A percentile compares a stretch with the other conserved stretches of the same genome.
Conservation (phyloP, 2,329 filamentous ascomycete genomes). For the Penicillium capsulatum region DNA sequence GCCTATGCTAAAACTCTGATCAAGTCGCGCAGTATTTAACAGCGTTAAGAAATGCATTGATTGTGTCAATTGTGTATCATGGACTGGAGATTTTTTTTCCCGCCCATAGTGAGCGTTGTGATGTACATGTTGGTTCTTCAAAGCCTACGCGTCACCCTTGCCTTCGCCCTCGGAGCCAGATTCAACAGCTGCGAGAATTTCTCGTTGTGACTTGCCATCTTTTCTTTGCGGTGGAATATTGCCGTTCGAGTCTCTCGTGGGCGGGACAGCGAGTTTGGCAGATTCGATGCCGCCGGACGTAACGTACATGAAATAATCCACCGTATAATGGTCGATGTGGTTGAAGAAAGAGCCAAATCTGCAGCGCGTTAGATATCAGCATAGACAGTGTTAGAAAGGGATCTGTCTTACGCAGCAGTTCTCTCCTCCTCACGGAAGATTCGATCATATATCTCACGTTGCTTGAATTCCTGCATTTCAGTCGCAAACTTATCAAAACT, state of each 20-base stretch:
- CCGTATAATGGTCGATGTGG: conserved; percentile 70
- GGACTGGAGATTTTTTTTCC: too few species aligned
- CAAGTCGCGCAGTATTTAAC: too few species aligned
- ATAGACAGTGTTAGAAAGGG: not conserved
- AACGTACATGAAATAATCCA: conserved; percentile 69
- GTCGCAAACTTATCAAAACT: conserved; percentile 74
- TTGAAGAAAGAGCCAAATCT: conserved; percentile 76
- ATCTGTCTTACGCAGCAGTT: conserved; percentile 77
- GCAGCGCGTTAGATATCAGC: not conserved
- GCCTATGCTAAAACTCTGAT: too few species aligned
- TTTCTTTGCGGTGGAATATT: conserved; percentile 8
- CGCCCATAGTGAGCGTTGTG: too few species aligned
- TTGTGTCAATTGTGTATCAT: too few species aligned
- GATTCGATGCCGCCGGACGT: conserved; percentile 65
- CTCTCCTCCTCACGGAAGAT: conserved; percentile 89
- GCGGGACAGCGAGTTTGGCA: conserved; percentile 42
- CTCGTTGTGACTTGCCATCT: conserved; percentile 23
- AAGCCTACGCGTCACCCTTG: too few species aligned
- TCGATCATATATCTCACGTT: conserved; percentile 82
- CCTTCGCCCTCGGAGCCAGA: conserved; percentile 29
- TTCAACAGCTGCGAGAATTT: conserved; percentile 34
- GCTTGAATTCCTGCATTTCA: conserved; percentile 83
- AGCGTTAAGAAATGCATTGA: too few species aligned
- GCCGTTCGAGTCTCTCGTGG: conserved; percentile 6
- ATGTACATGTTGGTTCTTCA: too few species aligned